Percentiles rank a stretch among this genome's conserved stretches.
Conservation (phyloP, 768 basidiomycete species). For the Boletus reticulatus region DNA sequence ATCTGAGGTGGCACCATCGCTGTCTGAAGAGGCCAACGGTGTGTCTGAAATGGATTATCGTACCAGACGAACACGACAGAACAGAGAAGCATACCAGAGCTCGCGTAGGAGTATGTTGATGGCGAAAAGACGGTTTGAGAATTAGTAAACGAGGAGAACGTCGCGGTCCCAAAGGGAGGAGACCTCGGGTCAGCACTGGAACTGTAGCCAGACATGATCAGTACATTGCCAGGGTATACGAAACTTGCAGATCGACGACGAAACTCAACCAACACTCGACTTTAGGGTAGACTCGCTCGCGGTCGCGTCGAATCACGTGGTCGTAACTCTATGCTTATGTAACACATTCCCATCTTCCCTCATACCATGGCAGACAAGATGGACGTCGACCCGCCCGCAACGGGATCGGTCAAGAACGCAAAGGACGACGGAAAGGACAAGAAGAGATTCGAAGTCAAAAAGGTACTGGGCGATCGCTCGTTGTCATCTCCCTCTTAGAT, state of each 20-base stretch:
- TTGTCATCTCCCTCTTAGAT: conserved; percentile 1
- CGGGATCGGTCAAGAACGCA: conserved; percentile 41
- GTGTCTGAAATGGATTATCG: conserved; percentile 34
- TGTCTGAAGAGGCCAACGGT: conserved; percentile 47
- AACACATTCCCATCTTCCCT: not conserved
- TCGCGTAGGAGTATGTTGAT: conserved; percentile 57
- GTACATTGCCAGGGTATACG: conserved; percentile 27
- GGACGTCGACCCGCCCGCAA: conserved; percentile 60
- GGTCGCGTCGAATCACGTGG: conserved; percentile 41
- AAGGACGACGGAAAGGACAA: conserved; percentile 66
- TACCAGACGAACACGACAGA: not conserved
- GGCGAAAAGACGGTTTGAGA: conserved; percentile 57
- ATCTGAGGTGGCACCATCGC: conserved; percentile 44
- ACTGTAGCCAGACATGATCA: conserved; percentile 40
- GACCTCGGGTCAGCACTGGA: conserved; percentile 52
- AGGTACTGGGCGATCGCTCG: conserved; percentile 51
- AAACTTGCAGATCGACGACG: conserved; percentile 13
- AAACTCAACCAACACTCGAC: conserved; percentile 25
- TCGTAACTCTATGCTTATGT: conserved; percentile 10
- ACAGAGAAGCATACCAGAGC: conserved; percentile 44
- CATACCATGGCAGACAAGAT: conserved; percentile 52
- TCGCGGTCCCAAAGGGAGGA: conserved; percentile 59
- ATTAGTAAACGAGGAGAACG: conserved; percentile 50
- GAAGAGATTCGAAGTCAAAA: conserved; percentile 97
- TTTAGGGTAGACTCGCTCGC: conserved; percentile 42